Base-by-base conservation (phyloP, 768 basidiomycete species). In the Pleurotus giganteus region DNA sequence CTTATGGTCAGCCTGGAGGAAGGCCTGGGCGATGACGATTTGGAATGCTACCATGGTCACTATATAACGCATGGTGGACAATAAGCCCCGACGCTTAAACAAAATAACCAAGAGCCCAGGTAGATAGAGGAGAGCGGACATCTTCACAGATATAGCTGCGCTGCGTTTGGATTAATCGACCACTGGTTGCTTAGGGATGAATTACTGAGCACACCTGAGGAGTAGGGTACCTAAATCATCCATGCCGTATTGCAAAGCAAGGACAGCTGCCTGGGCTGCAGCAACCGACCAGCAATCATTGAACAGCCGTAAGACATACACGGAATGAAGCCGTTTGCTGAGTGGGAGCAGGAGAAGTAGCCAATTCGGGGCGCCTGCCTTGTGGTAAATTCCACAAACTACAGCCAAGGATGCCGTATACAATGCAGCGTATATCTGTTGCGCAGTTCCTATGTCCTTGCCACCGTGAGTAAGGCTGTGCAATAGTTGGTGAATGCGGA, bases 321-420 rank as follows among this genome's bases (percentile, higher is more conserved):
- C 91, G 11, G 96, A 98, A 65, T 98, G 96, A 3, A 96, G 75
- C 50, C 97, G 80, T 70, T 98, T 98, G 80, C 93, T 95, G 39
- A 97, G 74, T 0, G 88, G 85, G 8, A 98, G 75, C 6, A 91
- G 68, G 8, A 91, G 64, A 32, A 91, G 47, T 5, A 81, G 69
- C 86, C 86, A 90, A 67, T 91, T 93, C 13, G 89, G 85, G 9
- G 84, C 67, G 19, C 79, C 78, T 24, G 82, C 82, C 58, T 76
- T 74, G 26, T 70, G 64, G 68, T 95, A 97, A 36, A 96, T 84
- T 17, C 72, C 77, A 58, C 83, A 87, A 6, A 86, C 80, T 24
- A 91, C 66, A 6, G 76, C 53, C 29, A 95, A 75, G 3, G 86
- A 88, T 2, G 69, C 56, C 27, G 93, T 61, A 67, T 98, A 98